These are phyloP conservation scores for Climacium dendroides DNA, from an alignment of 225 moss, liverwort and hornwort species.

Conservation along the genomic window DNA sequence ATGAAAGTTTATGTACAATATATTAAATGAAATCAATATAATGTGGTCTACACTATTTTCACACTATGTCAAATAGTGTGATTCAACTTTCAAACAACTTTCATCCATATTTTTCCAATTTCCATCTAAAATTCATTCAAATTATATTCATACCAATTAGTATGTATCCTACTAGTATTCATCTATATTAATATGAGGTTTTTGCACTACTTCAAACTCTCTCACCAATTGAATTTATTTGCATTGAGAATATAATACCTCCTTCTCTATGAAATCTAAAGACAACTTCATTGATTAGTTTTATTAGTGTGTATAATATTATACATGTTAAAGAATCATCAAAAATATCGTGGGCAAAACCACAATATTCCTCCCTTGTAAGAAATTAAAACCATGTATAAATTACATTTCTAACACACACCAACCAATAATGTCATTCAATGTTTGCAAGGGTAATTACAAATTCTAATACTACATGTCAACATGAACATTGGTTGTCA, in stretches of 20 bases:
- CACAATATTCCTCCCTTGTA: background rate
- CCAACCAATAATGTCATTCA: background rate
- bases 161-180: background rate
- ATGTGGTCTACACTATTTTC: background rate
- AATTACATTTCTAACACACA: background rate
- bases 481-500: background rate
- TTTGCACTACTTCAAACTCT: background rate
- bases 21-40: background rate
- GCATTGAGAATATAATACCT: background rate
- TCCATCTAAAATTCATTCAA: background rate
- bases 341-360: background rate
- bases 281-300: background rate
- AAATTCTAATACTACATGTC: background rate
- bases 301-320: background rate
- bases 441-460: background rate
- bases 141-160: background rate
- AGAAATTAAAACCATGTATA: background rate
- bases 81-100: background rate
- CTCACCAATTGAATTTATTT: background rate
- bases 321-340: background rate
- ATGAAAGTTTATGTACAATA: background rate
- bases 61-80: background rate
- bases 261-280: background rate
- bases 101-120: background rate
- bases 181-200: background rate